Conservation (phyloP, 176 grass and related monocot genomes). For the Oryza rufipogon region DNA sequence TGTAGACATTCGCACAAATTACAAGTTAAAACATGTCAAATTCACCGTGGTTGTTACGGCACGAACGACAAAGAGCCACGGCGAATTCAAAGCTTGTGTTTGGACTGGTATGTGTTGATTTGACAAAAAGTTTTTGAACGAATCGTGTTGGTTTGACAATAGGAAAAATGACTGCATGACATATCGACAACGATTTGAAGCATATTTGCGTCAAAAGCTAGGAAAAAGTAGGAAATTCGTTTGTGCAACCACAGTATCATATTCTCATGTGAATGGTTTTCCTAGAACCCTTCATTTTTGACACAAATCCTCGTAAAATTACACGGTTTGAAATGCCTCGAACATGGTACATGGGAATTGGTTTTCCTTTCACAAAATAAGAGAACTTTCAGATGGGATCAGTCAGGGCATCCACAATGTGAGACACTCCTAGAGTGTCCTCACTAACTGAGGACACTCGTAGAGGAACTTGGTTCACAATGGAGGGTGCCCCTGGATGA, state of each 20-base stretch:
- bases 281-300: background rate
- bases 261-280: no score
- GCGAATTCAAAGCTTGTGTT: background rate
- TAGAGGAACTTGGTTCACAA: no score
- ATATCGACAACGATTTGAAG: background rate
- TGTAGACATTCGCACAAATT: background rate
- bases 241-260: background rate
- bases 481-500: no score
- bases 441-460: no score
- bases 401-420: no score
- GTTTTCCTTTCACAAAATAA: background rate
- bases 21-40: background rate
- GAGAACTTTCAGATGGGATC: background rate
- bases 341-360: background rate
- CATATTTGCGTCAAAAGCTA: background rate
- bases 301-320: background rate
- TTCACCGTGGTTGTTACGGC: conserved; percentile 2
- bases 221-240: background rate
- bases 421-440: no score
- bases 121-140: no score
- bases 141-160: background rate
- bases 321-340: background rate
- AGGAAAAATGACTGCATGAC: background rate
- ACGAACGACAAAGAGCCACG: background rate
- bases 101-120: background rate